Base-by-base conservation (phyloP, 2,329 filamentous ascomycete species). In the Colletotrichum sp. region DNA sequence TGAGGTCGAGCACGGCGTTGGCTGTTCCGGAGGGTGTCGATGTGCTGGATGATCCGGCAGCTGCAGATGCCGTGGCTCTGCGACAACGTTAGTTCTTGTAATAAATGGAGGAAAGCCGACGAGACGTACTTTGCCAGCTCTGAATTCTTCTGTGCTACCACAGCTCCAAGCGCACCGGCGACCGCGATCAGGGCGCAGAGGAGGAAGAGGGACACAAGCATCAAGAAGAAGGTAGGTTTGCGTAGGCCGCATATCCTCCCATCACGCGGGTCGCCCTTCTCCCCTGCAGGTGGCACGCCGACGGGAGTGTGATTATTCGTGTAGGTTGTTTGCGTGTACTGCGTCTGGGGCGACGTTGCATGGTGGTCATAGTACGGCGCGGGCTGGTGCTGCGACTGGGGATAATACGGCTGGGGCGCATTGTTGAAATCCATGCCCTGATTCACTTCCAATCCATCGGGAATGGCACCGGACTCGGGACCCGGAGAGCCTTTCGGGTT, bases 361-460 rank as follows among this genome's bases (percentile, higher is more conserved):
- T 70, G 15, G 18, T 73, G 64, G 28, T 66, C 55, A 26, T 75
- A 58, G 69, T 75, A 73, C 8, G 62, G 28, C 9, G 66, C 64
- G 15, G 43, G 38, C 5, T 75, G 69, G n/a, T 67, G 72, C 48
- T 38, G 24, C 43, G 24, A 55, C 6, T 48, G 38, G 8, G 73
- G 34, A 26, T 68, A 34, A 21, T 75, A 75, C 16, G 58, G 32
- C 58, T 75, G 73, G 13, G 73, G 73, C 48, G 65, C 70, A 10
- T 70, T 62, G 48, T 52, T 75, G 65, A 62, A 75, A 26, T 65
- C 18, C 10, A 9, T n/a, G 18, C 70, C 73, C 1, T 34, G 38
- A 30, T 75, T 68, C 16, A 75, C 64, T 32, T 75, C 73, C 24
- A 75, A 8, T 3, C 73, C 73, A 5, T 75, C 73, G 21, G 73